Conservation (phyloP, 2,329 filamentous ascomycete genomes). For the Aspergillus puulaauensis region DNA sequence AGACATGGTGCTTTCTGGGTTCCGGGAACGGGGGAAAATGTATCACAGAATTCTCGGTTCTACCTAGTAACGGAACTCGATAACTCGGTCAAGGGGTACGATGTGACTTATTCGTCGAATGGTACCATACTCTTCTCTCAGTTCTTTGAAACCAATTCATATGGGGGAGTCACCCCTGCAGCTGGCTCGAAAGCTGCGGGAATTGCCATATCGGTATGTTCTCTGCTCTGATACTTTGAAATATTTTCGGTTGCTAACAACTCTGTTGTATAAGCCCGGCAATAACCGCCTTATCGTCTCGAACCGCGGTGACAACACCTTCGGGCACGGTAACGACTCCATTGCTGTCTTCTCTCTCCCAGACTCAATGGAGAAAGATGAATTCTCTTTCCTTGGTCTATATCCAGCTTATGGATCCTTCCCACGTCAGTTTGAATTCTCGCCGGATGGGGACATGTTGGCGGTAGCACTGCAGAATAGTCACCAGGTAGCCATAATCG, state of each 20-base stretch:
- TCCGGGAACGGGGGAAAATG: too few relatives aligned
- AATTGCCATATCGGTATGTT: background rate
- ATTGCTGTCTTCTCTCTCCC: background rate
- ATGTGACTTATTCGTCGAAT: conserved; percentile 11
- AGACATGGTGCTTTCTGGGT: too few relatives aligned
- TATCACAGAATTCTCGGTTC: too few relatives aligned
- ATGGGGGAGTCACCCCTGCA: background rate
- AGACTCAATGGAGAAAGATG: too few relatives aligned
- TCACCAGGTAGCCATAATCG: conserved; percentile 57
- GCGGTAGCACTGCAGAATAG: conserved; percentile 63
- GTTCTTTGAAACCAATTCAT: background rate
- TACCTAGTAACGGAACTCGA: too few relatives aligned
- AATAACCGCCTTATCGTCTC: background rate
- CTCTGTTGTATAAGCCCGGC: background rate
- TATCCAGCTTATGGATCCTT: conserved; percentile 61
- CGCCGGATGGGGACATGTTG: conserved; percentile 58
- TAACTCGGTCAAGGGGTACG: conserved; percentile 8
- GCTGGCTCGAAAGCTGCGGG: background rate
- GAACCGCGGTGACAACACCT: background rate
- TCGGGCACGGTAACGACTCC: background rate
- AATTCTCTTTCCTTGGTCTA: conserved; percentile 50
- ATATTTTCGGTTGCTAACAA: too few relatives aligned
- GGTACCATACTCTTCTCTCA: conserved; percentile 13
- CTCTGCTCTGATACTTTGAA: too few relatives aligned
- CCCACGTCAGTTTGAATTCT: conserved; percentile 66